Evolutionary conservation across 176 grass and related monocot genomes (phyloP).

Genomic region (Oryza coarctata): DNA sequence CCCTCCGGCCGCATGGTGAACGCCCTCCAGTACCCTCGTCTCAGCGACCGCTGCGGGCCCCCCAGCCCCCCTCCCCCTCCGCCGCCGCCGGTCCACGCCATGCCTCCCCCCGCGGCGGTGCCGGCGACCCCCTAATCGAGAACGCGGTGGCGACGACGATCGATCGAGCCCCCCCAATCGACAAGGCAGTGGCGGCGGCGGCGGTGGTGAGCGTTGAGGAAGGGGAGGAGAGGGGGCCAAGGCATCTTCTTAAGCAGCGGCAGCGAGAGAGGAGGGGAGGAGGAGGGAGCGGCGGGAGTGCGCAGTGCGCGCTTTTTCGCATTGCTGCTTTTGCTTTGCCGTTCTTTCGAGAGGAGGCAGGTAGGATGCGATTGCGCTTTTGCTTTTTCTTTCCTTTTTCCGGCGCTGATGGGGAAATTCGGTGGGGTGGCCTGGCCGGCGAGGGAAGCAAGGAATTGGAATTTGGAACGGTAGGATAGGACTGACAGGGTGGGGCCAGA

Average conservation of each 20-base stretch:
- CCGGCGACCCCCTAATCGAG: too few species aligned
- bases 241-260: constrained; percentile 48
- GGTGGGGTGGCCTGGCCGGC: constrained; percentile 26
- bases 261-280: not conserved
- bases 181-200: not conserved
- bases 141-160: not conserved
- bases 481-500: not conserved
- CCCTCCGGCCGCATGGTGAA: constrained; percentile 37
- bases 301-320: constrained; percentile 40
- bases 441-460: constrained; percentile 48
- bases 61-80: constrained; percentile 26
- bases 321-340: constrained; percentile 27
- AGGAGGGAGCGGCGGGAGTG: not conserved
- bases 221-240: constrained; percentile 22
- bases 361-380: not conserved
- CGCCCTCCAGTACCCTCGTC: constrained; percentile 35
- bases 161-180: not conserved
- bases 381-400: not conserved
- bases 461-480: not conserved
- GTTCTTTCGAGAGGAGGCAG: not conserved
- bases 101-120: not conserved
- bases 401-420: not conserved
- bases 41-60: constrained; percentile 19
- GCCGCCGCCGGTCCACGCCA: constrained; percentile 34
- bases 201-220: not conserved